A percentile compares a stretch with the other conserved stretches of the same genome.
Conservation (phyloP, 2,329 filamentous ascomycete species). For the Botrytis pseudocinerea region DNA sequence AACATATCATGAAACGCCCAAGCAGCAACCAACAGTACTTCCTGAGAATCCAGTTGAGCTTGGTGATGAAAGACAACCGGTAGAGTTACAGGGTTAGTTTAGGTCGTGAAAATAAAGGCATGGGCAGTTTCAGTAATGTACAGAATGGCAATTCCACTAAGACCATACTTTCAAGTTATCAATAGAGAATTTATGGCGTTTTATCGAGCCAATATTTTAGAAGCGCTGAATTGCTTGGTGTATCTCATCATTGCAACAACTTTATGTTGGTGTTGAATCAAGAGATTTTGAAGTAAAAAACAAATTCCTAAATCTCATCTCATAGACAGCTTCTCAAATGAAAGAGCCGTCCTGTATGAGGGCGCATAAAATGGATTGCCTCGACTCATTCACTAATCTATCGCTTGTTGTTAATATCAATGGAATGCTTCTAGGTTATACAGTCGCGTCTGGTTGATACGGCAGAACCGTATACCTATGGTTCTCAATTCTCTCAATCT, state of each 20-base stretch:
- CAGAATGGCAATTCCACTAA: neutral
- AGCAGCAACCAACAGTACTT: neutral
- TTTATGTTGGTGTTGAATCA: neutral
- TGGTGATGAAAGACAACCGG: neutral
- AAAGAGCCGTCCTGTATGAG: neutral
- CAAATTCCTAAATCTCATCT: neutral
- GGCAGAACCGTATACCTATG: neutral
- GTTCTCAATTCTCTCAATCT: neutral
- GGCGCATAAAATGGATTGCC: neutral
- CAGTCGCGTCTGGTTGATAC: neutral
- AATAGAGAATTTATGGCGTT: neutral
- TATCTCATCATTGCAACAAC: neutral
- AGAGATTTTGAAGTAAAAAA: neutral
- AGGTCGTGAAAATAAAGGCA: neutral
- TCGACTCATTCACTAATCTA: neutral
- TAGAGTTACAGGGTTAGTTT: neutral
- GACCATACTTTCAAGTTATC: neutral
- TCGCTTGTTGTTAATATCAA: neutral
- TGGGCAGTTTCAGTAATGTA: neutral
- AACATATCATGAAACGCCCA: neutral
- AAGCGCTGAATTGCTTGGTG: neutral
- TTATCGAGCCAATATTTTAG: neutral
- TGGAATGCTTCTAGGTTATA: too few species aligned
- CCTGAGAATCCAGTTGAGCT: neutral
- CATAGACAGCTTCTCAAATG: neutral